These are phyloP conservation scores for Pythium rishiriense DNA, from an alignment of 352 stramenopile species.

Conservation along the genomic window DNA sequence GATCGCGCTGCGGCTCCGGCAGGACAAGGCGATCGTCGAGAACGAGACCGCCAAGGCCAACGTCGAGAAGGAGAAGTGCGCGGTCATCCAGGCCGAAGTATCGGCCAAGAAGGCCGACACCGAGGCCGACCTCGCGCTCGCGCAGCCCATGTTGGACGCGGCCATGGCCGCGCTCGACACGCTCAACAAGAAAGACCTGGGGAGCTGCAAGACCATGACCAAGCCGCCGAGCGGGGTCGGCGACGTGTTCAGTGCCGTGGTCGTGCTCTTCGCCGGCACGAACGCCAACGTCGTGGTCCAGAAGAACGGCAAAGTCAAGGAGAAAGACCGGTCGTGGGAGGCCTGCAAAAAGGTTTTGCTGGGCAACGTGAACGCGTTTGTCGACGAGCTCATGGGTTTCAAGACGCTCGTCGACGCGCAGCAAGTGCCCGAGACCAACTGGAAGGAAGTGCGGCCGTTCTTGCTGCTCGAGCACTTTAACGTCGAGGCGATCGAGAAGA, in stretches of 20 bases:
- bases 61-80: conserved; percentile 89
- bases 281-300: conserved; percentile 75
- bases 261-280: conserved; percentile 74
- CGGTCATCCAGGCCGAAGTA: conserved; percentile 92
- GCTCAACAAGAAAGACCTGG: conserved; percentile 89
- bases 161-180: conserved; percentile 90
- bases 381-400: conserved; percentile 90
- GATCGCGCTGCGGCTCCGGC: conserved; percentile 87
- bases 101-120: conserved; percentile 87
- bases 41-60: conserved; percentile 91
- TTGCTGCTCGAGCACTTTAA: conserved; percentile 78
- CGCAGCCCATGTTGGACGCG: conserved; percentile 80
- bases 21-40: conserved; percentile 93
- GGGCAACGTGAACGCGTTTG: conserved; percentile 92
- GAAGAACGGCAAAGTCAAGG: conserved; percentile 94
- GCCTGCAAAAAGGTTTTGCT: conserved; percentile 92
- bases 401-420: conserved; percentile 68
- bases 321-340: conserved; percentile 94
- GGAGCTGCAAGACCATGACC: conserved; percentile 92
- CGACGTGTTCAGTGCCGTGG: conserved; percentile 81
- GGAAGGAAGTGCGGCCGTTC: conserved; percentile 82
- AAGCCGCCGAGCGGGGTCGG: conserved; percentile 88
- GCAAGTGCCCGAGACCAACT: conserved; percentile 73
- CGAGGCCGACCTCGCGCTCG: conserved; percentile 69
- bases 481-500: conserved; percentile 82